Evolutionary conservation across 2,329 filamentous ascomycete genomes (phyloP).

Genomic region (Fusarium algeriense): DNA sequence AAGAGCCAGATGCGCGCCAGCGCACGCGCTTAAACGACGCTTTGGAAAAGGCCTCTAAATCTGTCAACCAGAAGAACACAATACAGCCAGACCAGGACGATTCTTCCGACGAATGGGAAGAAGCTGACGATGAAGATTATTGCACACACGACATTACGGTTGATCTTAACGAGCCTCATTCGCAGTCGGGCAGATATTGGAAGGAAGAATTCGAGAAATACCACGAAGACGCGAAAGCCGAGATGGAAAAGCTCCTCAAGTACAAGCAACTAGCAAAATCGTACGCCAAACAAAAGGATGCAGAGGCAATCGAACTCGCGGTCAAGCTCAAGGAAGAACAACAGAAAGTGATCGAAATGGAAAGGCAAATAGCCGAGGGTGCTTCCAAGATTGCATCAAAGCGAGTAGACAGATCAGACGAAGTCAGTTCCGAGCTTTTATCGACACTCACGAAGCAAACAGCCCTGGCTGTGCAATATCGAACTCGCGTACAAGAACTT

Average conservation of each 20-base stretch:
- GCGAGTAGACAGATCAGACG: constrained; percentile 51
- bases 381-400: constrained; percentile 65
- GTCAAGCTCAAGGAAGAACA: constrained; percentile 77
- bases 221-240: constrained; percentile 76
- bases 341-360: constrained; percentile 72
- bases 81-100: constrained; percentile 31
- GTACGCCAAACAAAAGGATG: constrained; percentile 82
- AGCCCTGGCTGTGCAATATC: constrained; percentile 68
- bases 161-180: constrained; percentile 79
- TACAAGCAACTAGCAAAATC: constrained; percentile 85
- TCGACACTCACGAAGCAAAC: constrained; percentile 70
- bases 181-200: constrained; percentile 83
- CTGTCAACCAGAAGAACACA: constrained; percentile 10
- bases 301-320: constrained; percentile 74
- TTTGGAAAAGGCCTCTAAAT: constrained; percentile 54
- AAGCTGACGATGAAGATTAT: constrained; percentile 58
- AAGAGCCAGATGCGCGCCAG: constrained; percentile 45
- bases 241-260: constrained; percentile 81
- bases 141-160: constrained; percentile 73
- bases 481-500: constrained; percentile 69
- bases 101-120: constrained; percentile 64
- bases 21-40: constrained; percentile 61
- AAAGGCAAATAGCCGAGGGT: constrained; percentile 71
- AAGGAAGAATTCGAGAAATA: constrained; percentile 82
- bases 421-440: constrained; percentile 61